A percentile compares a stretch with the other conserved stretches of the same genome.
Evolutionary conservation across 139 green algal genomes (phyloP).

Genomic region (Micromonas commoda): DNA sequence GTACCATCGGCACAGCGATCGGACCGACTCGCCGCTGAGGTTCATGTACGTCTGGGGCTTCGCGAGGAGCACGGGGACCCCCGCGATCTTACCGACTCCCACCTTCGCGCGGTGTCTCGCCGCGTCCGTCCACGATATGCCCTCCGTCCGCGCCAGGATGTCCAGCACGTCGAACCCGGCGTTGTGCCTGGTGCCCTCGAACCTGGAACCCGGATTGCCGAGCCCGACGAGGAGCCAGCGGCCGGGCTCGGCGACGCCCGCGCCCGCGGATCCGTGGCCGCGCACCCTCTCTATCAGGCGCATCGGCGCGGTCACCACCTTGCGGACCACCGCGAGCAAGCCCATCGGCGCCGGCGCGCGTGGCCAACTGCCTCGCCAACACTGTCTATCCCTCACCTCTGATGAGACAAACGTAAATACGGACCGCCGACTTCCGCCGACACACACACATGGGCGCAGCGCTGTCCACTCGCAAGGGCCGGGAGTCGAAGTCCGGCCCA

Average conservation of each 20-base stretch:
- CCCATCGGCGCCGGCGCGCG: neutral
- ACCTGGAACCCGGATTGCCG: slow-evolving; percentile 68
- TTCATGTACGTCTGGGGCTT: slow-evolving; percentile 94
- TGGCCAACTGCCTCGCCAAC: too few species aligned
- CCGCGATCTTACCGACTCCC: slow-evolving; percentile 6
- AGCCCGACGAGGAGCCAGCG: slow-evolving; percentile 51
- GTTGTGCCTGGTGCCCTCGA: slow-evolving; percentile 74
- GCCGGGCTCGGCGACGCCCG: neutral
- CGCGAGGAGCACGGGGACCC: slow-evolving; percentile 55
- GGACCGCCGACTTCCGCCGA: too few species aligned
- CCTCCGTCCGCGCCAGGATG: slow-evolving; percentile 46
- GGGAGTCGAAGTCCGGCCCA: too few species aligned
- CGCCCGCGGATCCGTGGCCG: too few species aligned
- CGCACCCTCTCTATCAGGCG: neutral
- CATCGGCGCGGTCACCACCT: neutral
- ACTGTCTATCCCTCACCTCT: too few species aligned
- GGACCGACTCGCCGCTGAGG: slow-evolving; percentile 60
- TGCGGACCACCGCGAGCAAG: neutral
- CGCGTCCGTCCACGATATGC: slow-evolving; percentile 54
- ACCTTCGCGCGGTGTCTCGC: slow-evolving; percentile 57
- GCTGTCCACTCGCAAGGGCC: too few species aligned
- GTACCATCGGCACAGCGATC: slow-evolving; percentile 50
- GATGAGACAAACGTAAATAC: too few species aligned
- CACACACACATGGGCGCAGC: too few species aligned
- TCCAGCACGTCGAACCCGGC: slow-evolving; percentile 83